Evolutionary conservation across 306 rosid genomes (phyloP).

Genomic region (Potentilla sterilis): DNA sequence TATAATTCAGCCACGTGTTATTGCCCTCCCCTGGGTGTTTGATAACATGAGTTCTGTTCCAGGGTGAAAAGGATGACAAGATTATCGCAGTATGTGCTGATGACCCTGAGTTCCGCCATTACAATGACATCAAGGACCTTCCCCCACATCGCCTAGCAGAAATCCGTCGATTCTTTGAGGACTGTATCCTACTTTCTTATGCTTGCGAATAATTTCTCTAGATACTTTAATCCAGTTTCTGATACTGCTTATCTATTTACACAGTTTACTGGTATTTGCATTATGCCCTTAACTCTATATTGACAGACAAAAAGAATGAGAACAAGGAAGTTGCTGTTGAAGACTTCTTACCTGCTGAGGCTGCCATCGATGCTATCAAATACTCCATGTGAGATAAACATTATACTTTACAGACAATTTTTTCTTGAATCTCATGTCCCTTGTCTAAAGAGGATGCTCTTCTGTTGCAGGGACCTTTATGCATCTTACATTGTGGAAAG

Average conservation of each 20-base stretch:
- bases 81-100: slow-evolving; percentile 98
- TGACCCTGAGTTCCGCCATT: slow-evolving; percentile 91
- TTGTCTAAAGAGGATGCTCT: background rate
- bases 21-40: background rate
- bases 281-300: slow-evolving; percentile 38
- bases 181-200: slow-evolving; percentile 62
- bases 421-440: too few species aligned
- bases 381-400: slow-evolving; percentile 72
- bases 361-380: slow-evolving; percentile 77
- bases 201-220: background rate
- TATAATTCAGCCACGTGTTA: background rate
- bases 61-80: slow-evolving; percentile 99
- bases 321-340: slow-evolving; percentile 93
- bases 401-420: too few species aligned
- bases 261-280: slow-evolving; percentile 17
- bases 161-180: slow-evolving; percentile 94
- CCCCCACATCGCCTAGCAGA: slow-evolving; percentile 97
- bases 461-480: slow-evolving; percentile 77
- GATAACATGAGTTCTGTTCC: slow-evolving; percentile 28
- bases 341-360: slow-evolving; percentile 81
- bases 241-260: background rate
- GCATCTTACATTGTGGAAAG: slow-evolving; percentile 89
- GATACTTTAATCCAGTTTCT: background rate
- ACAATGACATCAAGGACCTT: slow-evolving; percentile 76
- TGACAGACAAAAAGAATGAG: slow-evolving; percentile 92